phyloP scores from a whole-genome alignment of 108 stramenopile genomes.

The Licmophora abbreviata region DNA sequence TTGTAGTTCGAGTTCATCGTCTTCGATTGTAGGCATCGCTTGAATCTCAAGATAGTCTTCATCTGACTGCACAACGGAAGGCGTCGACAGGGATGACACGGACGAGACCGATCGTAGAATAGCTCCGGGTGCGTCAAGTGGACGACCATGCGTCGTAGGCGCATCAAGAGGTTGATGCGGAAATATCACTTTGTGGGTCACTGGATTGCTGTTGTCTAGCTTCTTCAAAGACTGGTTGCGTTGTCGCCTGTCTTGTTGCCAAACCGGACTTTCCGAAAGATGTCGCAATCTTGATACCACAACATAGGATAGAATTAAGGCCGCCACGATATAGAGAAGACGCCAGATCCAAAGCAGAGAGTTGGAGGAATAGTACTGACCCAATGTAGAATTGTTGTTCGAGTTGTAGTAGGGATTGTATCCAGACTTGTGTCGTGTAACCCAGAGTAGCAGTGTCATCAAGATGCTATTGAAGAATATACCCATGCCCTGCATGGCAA shows the following conservation, averaged over 20 bases:
- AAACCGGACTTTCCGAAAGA: conserved; percentile 50
- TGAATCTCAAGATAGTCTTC: neutral
- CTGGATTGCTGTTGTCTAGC: too few relatives aligned
- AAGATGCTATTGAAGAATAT: conserved; percentile 54
- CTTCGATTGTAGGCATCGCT: neutral
- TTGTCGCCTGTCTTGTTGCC: conserved; percentile 20
- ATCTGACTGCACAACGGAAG: neutral
- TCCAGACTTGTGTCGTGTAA: conserved; percentile 11
- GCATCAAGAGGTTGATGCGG: too few relatives aligned
- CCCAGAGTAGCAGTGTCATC: conserved; percentile 32
- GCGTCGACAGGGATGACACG: too few relatives aligned
- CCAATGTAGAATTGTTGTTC: too few relatives aligned
- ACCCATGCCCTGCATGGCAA: conserved; percentile 70
- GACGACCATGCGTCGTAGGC: too few relatives aligned
- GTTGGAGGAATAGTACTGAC: conserved; percentile 8
- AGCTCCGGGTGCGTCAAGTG: too few relatives aligned
- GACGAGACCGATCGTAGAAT: too few relatives aligned
- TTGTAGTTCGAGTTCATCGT: neutral
- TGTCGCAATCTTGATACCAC: conserved; percentile 29
- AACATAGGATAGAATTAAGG: conserved; percentile 38
- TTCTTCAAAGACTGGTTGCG: conserved; percentile 9
- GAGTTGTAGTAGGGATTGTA: conserved; percentile 8
- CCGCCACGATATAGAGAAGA: conserved; percentile 40
- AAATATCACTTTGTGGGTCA: too few relatives aligned
- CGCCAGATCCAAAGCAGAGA: conserved; percentile 46